Evolutionary conservation across 768 basidiomycete genomes (phyloP).

Genomic region (Suillus decipiens): DNA sequence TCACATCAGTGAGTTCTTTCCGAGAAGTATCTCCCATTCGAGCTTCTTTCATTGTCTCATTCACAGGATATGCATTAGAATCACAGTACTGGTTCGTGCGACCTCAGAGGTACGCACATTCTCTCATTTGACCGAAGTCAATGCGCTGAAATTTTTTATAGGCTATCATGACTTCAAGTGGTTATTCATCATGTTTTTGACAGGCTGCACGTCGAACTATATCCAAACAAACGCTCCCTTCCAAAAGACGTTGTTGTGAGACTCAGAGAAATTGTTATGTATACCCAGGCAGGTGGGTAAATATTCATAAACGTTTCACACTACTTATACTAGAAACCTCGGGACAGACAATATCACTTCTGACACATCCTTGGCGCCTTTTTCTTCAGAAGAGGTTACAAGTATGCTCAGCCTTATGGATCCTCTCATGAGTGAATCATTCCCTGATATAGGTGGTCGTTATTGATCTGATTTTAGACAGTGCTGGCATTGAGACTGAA

Average conservation of each 20-base stretch:
- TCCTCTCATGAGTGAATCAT: not conserved
- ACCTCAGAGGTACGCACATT: not conserved
- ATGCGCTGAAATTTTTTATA: not conserved
- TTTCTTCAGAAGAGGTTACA: conserved; percentile 4
- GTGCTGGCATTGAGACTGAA: not conserved
- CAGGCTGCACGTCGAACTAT: not conserved
- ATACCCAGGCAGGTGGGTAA: conserved; percentile 1
- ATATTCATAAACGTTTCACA: not conserved
- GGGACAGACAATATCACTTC: not conserved
- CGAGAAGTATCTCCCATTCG: too few relatives aligned
- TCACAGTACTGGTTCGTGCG: conserved; percentile 4
- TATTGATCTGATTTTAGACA: not conserved
- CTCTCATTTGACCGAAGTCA: not conserved
- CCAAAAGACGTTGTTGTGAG: not conserved
- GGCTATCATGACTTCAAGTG: not conserved
- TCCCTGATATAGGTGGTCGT: not conserved
- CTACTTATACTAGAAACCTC: not conserved
- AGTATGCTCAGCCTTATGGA: conserved; percentile 2
- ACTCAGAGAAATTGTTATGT: conserved; percentile 3
- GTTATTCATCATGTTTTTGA: not conserved
- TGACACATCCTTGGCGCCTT: not conserved
- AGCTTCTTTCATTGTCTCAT: not conserved
- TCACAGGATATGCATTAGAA: conserved; percentile 1
- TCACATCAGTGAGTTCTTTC: conserved; percentile 1
- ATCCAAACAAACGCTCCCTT: not conserved